phyloP scores from a whole-genome alignment of 192 early-diverging fungal genomes.

The Piromyces sp. region DNA sequence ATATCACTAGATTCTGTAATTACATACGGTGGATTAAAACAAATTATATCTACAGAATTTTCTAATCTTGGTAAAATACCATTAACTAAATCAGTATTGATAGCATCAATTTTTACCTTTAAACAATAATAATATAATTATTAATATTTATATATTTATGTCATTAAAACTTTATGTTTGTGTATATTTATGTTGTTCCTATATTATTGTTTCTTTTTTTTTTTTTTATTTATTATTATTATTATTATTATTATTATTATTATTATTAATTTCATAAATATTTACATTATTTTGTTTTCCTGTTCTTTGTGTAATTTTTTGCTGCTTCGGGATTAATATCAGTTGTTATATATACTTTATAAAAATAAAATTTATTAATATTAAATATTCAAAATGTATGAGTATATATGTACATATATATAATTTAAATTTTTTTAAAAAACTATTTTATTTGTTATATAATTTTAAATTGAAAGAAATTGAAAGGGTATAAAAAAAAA shows the following conservation, averaged over 20 bases:
- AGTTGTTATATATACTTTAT: conserved; percentile 40
- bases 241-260: background rate
- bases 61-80: conserved; percentile 31
- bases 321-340: conserved; percentile 70
- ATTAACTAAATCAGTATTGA: conserved; percentile 41
- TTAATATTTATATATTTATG: no score
- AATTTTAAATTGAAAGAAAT: no score
- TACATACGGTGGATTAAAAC: conserved; percentile 94
- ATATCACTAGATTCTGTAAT: conserved; percentile 69
- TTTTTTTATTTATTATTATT: background rate
- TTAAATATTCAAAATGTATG: background rate
- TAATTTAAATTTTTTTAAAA: no score
- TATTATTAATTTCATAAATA: background rate
- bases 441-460: no score
- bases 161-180: no score
- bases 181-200: no score
- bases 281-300: conserved; percentile 25
- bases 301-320: conserved; percentile 46
- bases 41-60: conserved; percentile 51
- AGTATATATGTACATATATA: no score
- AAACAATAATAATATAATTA: no score
- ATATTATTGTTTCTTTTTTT: no score
- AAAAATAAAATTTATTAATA: background rate
- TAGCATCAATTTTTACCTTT: conserved; percentile 36
- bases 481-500: no score